phyloP scores from a whole-genome alignment of 441 rosid genomes.

The Geranium incanum region DNA sequence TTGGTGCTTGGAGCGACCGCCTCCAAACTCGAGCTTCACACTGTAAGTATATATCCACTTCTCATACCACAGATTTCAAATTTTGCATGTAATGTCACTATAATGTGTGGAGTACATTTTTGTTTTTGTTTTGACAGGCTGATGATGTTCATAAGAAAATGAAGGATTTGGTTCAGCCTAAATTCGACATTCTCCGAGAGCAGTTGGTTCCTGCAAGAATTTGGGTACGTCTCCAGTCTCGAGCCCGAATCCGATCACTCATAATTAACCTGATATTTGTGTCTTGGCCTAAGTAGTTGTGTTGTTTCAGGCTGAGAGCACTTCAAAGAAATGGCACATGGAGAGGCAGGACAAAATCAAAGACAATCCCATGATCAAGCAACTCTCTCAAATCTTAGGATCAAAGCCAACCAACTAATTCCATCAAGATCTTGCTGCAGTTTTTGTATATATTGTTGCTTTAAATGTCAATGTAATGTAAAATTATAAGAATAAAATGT shows the following conservation, averaged over 20 bases:
- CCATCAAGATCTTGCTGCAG: background rate
- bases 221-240: conserved; percentile 47
- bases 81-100: too few relatives aligned
- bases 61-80: too few relatives aligned
- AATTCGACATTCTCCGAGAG: conserved; percentile 42
- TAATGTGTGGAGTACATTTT: too few relatives aligned
- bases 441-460: background rate
- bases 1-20: conserved; percentile 47
- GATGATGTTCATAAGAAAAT: conserved; percentile 56
- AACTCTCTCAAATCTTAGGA: conserved; percentile 58
- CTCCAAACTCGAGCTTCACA: conserved; percentile 52
- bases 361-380: conserved; percentile 56
- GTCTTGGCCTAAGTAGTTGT: conserved; percentile 15
- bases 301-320: conserved; percentile 45
- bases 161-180: conserved; percentile 57
- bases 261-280: background rate
- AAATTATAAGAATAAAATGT: background rate
- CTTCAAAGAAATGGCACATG: conserved; percentile 62
- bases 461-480: background rate
- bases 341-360: conserved; percentile 38
- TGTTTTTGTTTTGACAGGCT: conserved; percentile 28
- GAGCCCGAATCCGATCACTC: conserved; percentile 2
- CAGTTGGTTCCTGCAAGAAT: conserved; percentile 52
- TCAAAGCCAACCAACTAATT: conserved; percentile 33
- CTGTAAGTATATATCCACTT: conserved; percentile 31